These are phyloP conservation scores for Teunomyces funiuensis DNA, from an alignment of 805 yeast species.

Conservation along the genomic window DNA sequence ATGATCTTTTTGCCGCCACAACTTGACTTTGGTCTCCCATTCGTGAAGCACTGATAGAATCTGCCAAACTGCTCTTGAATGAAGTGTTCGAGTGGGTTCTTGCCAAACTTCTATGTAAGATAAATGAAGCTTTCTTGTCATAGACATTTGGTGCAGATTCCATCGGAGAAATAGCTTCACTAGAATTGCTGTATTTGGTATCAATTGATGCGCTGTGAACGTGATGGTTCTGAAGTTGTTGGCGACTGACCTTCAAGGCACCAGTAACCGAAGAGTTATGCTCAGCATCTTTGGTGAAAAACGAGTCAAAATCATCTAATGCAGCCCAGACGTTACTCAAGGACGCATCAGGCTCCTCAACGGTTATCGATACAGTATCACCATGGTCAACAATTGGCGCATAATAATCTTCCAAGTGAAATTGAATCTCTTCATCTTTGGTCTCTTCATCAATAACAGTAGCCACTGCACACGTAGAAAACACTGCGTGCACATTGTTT, in stretches of 20 bases:
- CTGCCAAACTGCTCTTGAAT: conserved; percentile 73
- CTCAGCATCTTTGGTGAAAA: conserved; percentile 66
- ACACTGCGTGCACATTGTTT: conserved; percentile 93
- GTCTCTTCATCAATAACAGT: conserved; percentile 24
- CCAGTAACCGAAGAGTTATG: conserved; percentile 18
- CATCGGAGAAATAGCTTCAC: conserved; percentile 47
- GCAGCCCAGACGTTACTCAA: conserved; percentile 92
- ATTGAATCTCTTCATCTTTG: conserved; percentile 41
- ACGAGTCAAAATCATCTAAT: conserved; percentile 82
- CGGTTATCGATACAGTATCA: conserved; percentile 50
- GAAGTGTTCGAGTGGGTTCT: conserved; percentile 74
- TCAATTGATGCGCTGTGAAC: conserved; percentile 58
- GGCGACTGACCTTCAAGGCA: conserved; percentile 16
- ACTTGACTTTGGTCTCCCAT: conserved; percentile 14
- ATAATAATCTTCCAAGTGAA: conserved; percentile 61
- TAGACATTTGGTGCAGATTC: conserved; percentile 77
- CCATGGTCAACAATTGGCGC: conserved; percentile 34
- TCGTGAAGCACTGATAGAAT: conserved; percentile 44
- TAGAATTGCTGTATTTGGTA: conserved; percentile 52
- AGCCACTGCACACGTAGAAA: conserved; percentile 69
- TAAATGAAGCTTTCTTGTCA: conserved; percentile 76
- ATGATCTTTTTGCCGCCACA: conserved; percentile 29
- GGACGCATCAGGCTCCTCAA: conserved; percentile 68
- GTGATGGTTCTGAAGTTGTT: conserved; percentile 25
- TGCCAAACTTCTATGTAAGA: conserved; percentile 69